These are phyloP conservation scores for Penicillium herquei DNA, from an alignment of 495 filamentous ascomycete species.

Conservation along the genomic window DNA sequence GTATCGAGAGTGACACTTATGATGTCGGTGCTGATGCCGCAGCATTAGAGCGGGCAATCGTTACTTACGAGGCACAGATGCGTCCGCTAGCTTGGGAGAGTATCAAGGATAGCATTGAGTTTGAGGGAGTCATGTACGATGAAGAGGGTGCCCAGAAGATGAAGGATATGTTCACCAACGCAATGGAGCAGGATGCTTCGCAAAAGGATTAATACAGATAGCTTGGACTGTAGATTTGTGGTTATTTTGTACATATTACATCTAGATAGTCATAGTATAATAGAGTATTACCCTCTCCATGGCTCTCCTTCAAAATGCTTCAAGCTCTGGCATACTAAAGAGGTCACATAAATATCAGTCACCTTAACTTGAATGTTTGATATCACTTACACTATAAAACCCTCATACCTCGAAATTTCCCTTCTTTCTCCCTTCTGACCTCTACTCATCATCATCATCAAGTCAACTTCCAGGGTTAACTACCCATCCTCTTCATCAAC, in stretches of 20 bases:
- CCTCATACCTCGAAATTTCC: no score
- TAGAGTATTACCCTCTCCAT: no score
- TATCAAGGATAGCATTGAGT: constrained; percentile 9
- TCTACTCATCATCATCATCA: not conserved
- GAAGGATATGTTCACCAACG: not conserved
- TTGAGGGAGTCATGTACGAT: constrained; percentile 11
- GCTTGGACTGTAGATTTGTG: not conserved
- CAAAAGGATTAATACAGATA: not conserved
- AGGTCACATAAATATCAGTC: no score
- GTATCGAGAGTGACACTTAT: not conserved
- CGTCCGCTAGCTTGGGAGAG: constrained; percentile 10
- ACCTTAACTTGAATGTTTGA: no score
- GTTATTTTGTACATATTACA: no score
- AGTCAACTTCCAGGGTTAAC: not conserved
- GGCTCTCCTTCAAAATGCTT: no score
- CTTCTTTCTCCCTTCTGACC: no score
- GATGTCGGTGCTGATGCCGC: not conserved
- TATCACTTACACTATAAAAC: no score
- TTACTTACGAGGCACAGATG: constrained; percentile 19
- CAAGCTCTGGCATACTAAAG: no score
- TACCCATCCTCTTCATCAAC: not conserved
- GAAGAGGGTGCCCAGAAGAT: constrained; percentile 9
- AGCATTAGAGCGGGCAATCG: constrained; percentile 13
- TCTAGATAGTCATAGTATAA: no score
- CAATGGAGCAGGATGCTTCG: not conserved